A percentile compares a stretch with the other conserved stretches of the same genome.
phyloP scores from a whole-genome alignment of 352 stramenopile species.

The Globisporangium cederbergense region DNA sequence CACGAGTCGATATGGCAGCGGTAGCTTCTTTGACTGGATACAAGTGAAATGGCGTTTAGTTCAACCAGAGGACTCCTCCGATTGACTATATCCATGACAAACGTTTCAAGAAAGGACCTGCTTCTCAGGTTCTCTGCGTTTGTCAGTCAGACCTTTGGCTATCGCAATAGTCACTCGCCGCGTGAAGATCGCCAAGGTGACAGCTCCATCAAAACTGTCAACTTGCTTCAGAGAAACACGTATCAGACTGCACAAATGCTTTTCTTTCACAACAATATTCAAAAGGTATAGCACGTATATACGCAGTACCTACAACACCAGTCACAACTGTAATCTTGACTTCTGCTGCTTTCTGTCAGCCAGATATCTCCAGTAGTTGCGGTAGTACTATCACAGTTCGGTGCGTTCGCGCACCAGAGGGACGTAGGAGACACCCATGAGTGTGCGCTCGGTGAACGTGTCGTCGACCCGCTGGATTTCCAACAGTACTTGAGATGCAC shows the following conservation, averaged over 20 bases:
- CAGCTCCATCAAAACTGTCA: background rate
- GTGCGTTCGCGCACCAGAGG: slow-evolving; percentile 61
- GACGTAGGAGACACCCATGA: slow-evolving; percentile 79
- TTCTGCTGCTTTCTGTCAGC: background rate
- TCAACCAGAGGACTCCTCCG: background rate
- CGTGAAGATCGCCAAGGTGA: background rate
- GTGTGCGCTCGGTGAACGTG: slow-evolving; percentile 42
- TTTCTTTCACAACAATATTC: background rate
- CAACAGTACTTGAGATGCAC: slow-evolving; percentile 63
- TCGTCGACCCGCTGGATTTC: slow-evolving; percentile 58
- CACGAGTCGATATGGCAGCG: background rate
- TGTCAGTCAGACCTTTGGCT: background rate
- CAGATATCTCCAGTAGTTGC: background rate
- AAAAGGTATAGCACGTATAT: background rate
- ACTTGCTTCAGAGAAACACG: background rate
- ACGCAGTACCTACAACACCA: background rate
- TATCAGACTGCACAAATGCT: background rate
- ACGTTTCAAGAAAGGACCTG: background rate
- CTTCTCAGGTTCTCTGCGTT: background rate
- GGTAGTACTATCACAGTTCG: slow-evolving; percentile 11
- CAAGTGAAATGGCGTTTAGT: background rate
- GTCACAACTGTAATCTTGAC: background rate
- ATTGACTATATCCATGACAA: background rate
- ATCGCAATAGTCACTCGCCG: background rate
- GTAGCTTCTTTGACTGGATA: background rate